Percentiles rank a stretch among this genome's conserved stretches.
Conservation (phyloP, 495 filamentous ascomycete species). For the Lasiosphaeris hirsuta region DNA sequence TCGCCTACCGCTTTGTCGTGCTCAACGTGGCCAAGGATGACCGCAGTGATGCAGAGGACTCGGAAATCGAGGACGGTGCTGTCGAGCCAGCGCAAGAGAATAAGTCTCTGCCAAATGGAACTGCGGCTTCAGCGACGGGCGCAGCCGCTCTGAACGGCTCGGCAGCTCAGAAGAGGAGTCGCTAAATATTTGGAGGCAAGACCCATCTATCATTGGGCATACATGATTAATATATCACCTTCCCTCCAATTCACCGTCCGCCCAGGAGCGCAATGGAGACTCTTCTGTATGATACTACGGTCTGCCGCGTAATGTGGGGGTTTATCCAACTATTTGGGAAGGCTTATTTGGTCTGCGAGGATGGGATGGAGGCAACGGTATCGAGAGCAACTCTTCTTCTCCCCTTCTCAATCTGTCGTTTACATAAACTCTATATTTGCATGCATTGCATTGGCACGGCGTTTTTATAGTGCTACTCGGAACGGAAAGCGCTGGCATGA, state of each 20-base stretch:
- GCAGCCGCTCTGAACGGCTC: slow-evolving; percentile 3
- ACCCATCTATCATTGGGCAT: too few species aligned
- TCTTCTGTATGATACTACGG: too few species aligned
- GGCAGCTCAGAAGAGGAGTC: slow-evolving; percentile 5
- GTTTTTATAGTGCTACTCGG: neutral
- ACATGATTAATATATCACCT: too few species aligned
- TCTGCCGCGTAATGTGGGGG: too few species aligned
- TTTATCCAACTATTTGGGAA: too few species aligned
- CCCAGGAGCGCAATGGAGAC: too few species aligned
- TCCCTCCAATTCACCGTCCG: too few species aligned
- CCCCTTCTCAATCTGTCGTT: neutral
- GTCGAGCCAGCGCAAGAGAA: slow-evolving; percentile 7
- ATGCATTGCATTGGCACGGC: slow-evolving; percentile 6
- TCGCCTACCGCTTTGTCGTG: slow-evolving; percentile 58
- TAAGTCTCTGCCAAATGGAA: neutral
- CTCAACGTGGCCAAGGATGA: slow-evolving; percentile 49
- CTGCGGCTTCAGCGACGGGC: neutral
- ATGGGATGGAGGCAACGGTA: neutral
- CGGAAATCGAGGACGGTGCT: slow-evolving; percentile 34
- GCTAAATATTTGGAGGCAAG: neutral
- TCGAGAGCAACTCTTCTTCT: neutral
- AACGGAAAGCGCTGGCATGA: neutral
- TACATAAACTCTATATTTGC: neutral
- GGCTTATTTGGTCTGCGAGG: neutral
- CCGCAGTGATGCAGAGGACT: slow-evolving; percentile 50